Evolutionary conservation across 202 grass and related monocot genomes (phyloP).

Genomic region (Brachypodium distachyon): DNA sequence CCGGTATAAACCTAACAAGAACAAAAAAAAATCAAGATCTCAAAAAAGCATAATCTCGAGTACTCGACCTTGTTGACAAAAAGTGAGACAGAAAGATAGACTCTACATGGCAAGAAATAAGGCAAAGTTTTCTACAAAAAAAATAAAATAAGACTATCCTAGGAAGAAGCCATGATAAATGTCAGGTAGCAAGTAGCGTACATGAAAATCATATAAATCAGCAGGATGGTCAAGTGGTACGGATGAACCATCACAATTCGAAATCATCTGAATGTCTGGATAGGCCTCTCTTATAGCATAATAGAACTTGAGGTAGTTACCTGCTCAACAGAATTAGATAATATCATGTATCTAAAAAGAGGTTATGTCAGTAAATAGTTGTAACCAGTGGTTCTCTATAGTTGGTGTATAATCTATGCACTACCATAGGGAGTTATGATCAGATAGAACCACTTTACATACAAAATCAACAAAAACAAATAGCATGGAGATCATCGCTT

Average conservation of each 20-base stretch:
- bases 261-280: constrained; percentile 85
- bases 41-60: not conserved
- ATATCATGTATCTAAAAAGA: not conserved
- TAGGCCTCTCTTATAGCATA: constrained; percentile 60
- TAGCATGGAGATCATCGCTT: not conserved
- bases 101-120: not conserved
- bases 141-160: not conserved
- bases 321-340: constrained; percentile 26
- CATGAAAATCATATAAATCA: constrained; percentile 91
- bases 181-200: constrained; percentile 23
- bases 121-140: too few species aligned
- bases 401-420: not conserved
- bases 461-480: not conserved
- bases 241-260: constrained; percentile 83
- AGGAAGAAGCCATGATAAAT: not conserved
- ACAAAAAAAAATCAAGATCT: not conserved
- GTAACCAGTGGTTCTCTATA: not conserved
- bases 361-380: not conserved
- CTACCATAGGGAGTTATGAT: not conserved
- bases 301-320: constrained; percentile 86
- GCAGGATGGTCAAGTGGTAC: constrained; percentile 68
- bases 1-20: constrained; percentile 51
- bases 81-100: not conserved
- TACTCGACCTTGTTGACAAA: not conserved
- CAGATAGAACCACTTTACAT: not conserved